phyloP scores from a whole-genome alignment of 305 asterid species.

The Fraxinus greggii region DNA sequence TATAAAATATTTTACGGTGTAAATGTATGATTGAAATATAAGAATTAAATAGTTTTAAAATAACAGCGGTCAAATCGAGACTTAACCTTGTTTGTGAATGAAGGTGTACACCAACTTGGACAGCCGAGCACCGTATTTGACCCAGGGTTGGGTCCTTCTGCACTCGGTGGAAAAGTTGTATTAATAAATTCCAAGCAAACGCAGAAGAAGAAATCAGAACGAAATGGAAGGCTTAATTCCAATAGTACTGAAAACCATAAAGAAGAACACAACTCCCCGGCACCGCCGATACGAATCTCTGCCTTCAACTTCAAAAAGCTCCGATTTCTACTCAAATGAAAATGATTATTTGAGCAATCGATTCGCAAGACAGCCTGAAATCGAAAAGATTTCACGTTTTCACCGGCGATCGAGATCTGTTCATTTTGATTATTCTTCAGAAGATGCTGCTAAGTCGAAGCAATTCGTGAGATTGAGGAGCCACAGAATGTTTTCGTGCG shows the following conservation, averaged over 20 bases:
- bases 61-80: no score
- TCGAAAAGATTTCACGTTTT: not conserved
- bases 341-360: not conserved
- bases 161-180: not conserved
- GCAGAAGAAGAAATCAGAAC: not conserved
- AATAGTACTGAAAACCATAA: constrained; percentile 24
- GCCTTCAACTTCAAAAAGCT: constrained; percentile 4
- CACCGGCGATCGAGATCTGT: constrained; percentile 20
- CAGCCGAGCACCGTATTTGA: not conserved
- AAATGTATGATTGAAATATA: no score
- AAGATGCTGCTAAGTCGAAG: constrained; percentile 19
- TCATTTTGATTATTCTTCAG: not conserved
- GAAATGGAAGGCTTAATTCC: constrained; percentile 34
- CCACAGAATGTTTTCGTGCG: constrained; percentile 42
- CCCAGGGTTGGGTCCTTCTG: not conserved
- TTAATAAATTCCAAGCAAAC: not conserved
- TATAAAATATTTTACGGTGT: no score
- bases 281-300: constrained; percentile 21
- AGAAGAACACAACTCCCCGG: constrained; percentile 23
- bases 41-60: no score
- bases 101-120: not conserved
- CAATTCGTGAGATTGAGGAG: constrained; percentile 39
- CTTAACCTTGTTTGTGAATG: not conserved
- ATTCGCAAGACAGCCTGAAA: not conserved
- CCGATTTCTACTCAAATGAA: constrained; percentile 8